These are phyloP conservation scores for Endocalyx cinctus DNA, from an alignment of 2,329 filamentous ascomycete genomes.

Conservation along the genomic window DNA sequence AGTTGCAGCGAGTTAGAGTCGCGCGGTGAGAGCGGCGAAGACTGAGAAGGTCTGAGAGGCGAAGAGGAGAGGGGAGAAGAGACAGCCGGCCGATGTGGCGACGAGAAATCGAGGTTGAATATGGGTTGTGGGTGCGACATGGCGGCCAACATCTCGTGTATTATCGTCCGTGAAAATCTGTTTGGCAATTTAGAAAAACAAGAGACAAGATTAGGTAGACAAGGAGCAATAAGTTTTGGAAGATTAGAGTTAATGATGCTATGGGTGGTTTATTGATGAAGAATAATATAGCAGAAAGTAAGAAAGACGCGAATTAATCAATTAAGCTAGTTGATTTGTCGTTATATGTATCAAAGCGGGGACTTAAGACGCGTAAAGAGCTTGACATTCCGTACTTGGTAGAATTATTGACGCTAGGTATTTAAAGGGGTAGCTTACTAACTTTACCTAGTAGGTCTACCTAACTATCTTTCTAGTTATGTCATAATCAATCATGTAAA, in stretches of 20 bases:
- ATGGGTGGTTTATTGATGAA: too few relatives aligned
- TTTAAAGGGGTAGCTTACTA: too few relatives aligned
- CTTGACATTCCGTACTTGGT: too few relatives aligned
- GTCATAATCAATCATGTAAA: too few relatives aligned
- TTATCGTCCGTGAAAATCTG: neutral
- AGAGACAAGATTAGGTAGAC: constrained; percentile 1
- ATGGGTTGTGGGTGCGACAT: constrained; percentile 32
- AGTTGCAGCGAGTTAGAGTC: constrained; percentile 36
- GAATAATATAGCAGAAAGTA: too few relatives aligned
- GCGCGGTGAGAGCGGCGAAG: constrained; percentile 38
- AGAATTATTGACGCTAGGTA: too few relatives aligned
- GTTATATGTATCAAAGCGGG: constrained; percentile 13
- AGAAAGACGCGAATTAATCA: too few relatives aligned
- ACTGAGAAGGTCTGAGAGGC: constrained; percentile 49
- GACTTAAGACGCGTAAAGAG: constrained; percentile 23
- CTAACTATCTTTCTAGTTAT: too few relatives aligned
- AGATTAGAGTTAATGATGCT: too few relatives aligned
- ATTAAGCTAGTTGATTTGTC: too few relatives aligned
- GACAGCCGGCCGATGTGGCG: constrained; percentile 40
- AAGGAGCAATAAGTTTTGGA: too few relatives aligned
- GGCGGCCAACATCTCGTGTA: constrained; percentile 29
- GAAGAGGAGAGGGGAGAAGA: constrained; percentile 58
- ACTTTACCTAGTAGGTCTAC: too few relatives aligned
- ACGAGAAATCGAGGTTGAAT: constrained; percentile 35
- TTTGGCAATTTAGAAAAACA: neutral